Conservation (phyloP, 2,329 filamentous ascomycete species). For the Aspergillus carbonarius region DNA sequence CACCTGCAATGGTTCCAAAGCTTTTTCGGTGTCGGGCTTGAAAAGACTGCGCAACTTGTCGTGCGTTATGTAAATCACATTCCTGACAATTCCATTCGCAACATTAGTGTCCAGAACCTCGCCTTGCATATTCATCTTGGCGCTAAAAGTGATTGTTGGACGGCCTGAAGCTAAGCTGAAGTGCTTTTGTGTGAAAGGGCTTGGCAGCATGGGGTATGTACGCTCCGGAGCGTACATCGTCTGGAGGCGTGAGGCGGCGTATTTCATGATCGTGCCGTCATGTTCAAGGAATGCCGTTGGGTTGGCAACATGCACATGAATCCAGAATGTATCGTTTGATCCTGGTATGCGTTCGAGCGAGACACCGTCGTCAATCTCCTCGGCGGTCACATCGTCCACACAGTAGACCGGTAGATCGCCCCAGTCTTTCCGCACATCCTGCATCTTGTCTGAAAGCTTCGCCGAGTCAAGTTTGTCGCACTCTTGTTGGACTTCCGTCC, state of each 20-base stretch:
- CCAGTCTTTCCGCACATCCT: slow-evolving; percentile 58
- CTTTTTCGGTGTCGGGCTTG: slow-evolving; percentile 23
- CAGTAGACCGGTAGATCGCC: slow-evolving; percentile 58
- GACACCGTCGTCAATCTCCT: slow-evolving; percentile 64
- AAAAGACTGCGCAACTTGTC: slow-evolving; percentile 41
- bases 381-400: slow-evolving; percentile 55
- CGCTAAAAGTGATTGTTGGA: slow-evolving; percentile 63
- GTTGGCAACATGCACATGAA: slow-evolving; percentile 64
- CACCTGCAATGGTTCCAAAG: slow-evolving; percentile 26
- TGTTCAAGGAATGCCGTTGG: slow-evolving; percentile 61
- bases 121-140: slow-evolving; percentile 53
- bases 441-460: slow-evolving; percentile 55
- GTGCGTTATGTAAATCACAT: slow-evolving; percentile 56
- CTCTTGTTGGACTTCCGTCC: slow-evolving; percentile 30
- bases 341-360: slow-evolving; percentile 55
- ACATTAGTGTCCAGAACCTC: slow-evolving; percentile 56
- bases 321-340: slow-evolving; percentile 52
- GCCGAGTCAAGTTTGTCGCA: slow-evolving; percentile 25
- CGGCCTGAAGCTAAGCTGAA: slow-evolving; percentile 56
- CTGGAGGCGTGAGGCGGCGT: slow-evolving; percentile 55
- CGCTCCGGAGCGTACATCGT: slow-evolving; percentile 56
- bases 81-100: slow-evolving; percentile 53
- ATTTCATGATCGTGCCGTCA: slow-evolving; percentile 52
- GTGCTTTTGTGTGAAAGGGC: slow-evolving; percentile 46
- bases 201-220: slow-evolving; percentile 58